Evolutionary conservation across 495 filamentous ascomycete species (phyloP).

Genomic region (Aspergillus baeticus): DNA sequence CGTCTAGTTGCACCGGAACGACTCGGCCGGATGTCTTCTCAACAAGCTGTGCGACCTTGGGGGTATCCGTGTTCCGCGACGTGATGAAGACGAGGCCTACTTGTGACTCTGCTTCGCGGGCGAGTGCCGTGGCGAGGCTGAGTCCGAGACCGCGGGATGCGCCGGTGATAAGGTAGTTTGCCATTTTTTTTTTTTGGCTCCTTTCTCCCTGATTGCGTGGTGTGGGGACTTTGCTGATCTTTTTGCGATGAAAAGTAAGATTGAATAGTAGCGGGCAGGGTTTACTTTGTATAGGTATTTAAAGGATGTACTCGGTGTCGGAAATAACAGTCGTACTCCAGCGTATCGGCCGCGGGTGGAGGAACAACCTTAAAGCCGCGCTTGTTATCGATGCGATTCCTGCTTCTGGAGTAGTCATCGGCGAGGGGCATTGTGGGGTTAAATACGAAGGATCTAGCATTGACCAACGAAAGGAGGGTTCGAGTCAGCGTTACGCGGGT

Average conservation of each 20-base stretch:
- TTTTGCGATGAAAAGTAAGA: no score
- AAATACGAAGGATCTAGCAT: no score
- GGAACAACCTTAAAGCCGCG: no score
- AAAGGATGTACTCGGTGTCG: no score
- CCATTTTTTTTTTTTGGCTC: constrained; percentile 19
- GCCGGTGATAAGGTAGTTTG: constrained; percentile 41
- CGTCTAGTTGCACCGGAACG: constrained; percentile 29
- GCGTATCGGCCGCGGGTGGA: no score
- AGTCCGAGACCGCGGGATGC: constrained; percentile 39
- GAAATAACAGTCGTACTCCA: no score
- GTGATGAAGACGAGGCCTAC: constrained; percentile 31
- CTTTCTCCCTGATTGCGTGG: not conserved
- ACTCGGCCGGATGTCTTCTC: constrained; percentile 24
- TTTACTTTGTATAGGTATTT: no score
- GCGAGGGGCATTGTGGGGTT: no score
- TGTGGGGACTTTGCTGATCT: not conserved
- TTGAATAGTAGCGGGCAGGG: not conserved
- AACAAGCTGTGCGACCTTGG: constrained; percentile 26
- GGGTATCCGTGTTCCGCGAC: constrained; percentile 18
- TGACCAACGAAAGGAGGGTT: no score
- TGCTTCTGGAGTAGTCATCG: no score
- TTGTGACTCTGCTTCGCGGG: constrained; percentile 25
- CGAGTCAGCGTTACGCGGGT: no score
- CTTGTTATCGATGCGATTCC: no score
- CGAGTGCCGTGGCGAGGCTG: constrained; percentile 37